Percentiles rank a stretch among this genome's conserved stretches.
Evolutionary conservation across 2,329 filamentous ascomycete genomes (phyloP).

Genomic region (Calonectria naviculata): DNA sequence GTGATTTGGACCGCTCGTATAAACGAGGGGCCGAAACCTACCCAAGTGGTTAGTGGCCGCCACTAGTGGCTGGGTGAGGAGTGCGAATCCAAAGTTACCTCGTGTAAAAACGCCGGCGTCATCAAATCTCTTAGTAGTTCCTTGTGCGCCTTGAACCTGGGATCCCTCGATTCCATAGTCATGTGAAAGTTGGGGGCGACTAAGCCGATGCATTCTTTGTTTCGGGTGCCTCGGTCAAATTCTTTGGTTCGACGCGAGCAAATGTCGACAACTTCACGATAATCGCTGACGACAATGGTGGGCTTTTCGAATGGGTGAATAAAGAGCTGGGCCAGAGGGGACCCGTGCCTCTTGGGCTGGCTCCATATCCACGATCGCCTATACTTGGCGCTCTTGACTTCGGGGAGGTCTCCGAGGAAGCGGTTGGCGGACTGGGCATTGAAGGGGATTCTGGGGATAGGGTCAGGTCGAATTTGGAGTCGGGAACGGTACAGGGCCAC

Average conservation of each 20-base stretch:
- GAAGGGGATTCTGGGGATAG: slow-evolving; percentile 42
- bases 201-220: slow-evolving; percentile 37
- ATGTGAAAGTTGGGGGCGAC: slow-evolving; percentile 46
- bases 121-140: slow-evolving; percentile 50
- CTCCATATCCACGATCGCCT: slow-evolving; percentile 41
- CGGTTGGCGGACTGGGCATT: slow-evolving; percentile 30
- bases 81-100: slow-evolving; percentile 23
- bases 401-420: slow-evolving; percentile 37
- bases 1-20: slow-evolving; percentile 42
- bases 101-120: slow-evolving; percentile 48
- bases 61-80: neutral
- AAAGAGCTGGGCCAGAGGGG: slow-evolving; percentile 48
- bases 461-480: slow-evolving; percentile 23
- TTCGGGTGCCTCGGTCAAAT: slow-evolving; percentile 44
- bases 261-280: slow-evolving; percentile 47
- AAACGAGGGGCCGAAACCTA: slow-evolving; percentile 49
- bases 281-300: slow-evolving; percentile 46
- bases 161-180: slow-evolving; percentile 44
- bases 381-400: slow-evolving; percentile 28
- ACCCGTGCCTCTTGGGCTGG: slow-evolving; percentile 38
- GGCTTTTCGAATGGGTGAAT: slow-evolving; percentile 45
- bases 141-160: slow-evolving; percentile 45
- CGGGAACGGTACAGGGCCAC: slow-evolving; percentile 1
- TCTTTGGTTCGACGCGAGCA: slow-evolving; percentile 44
- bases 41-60: slow-evolving; percentile 4